These are phyloP conservation scores for Aspergillus cavernicola DNA, from an alignment of 495 filamentous ascomycete genomes.

Conservation along the genomic window DNA sequence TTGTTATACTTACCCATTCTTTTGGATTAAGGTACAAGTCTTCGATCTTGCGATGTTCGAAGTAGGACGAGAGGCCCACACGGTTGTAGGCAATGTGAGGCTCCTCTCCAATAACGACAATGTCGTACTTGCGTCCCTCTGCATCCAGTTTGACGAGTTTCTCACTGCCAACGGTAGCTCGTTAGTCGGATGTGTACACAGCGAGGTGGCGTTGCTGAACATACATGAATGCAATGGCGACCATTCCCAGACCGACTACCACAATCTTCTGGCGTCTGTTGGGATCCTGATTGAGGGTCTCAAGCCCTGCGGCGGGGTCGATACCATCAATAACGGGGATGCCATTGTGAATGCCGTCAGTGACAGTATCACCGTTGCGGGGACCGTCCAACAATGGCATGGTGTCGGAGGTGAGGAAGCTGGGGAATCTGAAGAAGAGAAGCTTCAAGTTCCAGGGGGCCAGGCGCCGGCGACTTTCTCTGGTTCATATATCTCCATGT, in stretches of 20 bases:
- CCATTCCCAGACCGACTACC: constrained; percentile 92
- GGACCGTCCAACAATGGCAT: constrained; percentile 38
- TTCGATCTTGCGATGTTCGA: constrained; percentile 85
- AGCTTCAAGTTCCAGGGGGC: background rate
- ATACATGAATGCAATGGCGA: constrained; percentile 91
- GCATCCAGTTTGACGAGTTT: constrained; percentile 86
- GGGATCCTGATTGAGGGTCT: background rate
- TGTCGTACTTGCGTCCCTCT: constrained; percentile 71
- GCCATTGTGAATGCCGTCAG: constrained; percentile 18
- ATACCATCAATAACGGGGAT: constrained; percentile 2
- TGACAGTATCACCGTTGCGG: constrained; percentile 27
- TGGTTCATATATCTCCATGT: constrained; percentile 7
- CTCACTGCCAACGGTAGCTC: constrained; percentile 52
- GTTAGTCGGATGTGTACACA: background rate
- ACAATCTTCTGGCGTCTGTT: constrained; percentile 64
- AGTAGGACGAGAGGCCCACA: constrained; percentile 91
- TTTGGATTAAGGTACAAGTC: constrained; percentile 85
- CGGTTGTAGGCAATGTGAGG: constrained; percentile 91
- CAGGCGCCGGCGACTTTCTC: background rate
- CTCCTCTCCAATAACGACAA: constrained; percentile 91
- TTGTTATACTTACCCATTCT: constrained; percentile 65
- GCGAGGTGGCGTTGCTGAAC: constrained; percentile 18
- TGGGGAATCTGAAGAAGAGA: background rate
- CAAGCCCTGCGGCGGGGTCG: background rate
- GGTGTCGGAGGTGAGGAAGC: constrained; percentile 5